Base-by-base conservation (phyloP, 495 filamentous ascomycete species). In the Lichenothelia convexa region DNA sequence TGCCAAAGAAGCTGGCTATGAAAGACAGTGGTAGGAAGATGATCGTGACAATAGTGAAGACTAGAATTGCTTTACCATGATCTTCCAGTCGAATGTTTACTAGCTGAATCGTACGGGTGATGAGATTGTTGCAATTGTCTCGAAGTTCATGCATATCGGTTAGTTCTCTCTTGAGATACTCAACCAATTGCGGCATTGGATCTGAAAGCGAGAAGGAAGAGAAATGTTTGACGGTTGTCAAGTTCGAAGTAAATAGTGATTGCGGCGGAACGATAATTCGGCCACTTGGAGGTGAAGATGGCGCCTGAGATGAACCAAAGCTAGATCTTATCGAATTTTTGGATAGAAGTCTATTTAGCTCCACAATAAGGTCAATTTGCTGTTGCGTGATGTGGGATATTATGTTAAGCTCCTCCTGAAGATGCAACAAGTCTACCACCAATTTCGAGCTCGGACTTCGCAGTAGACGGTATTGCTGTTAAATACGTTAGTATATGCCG, bases 61-160 rank as follows among this genome's bases (percentile, higher is more conserved):
- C 53, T 4, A 60, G 27, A 32, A 60, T 60, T 2, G 56, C 56
- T 46, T 58, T 54, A 21, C 56, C 56, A 35, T 60, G 55, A 32
- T 56, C 55, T 42, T 59, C 56, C 2, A 59, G 42, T 11, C 56
- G 50, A 36, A 59, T 59, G 38, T 59, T 59, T 40, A 59, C 56
- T 1, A 59, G 42, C 35, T 57, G 54, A 19, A 59, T 53, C 8
- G 56, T 59, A 18, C 56, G 55, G 21, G 52, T 59, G 30, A 59
- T 44, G 1, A 57, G 46, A 9, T 55, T 39, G 34, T 56, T 57
- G 33, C 48, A 56, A 40, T 59, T 59, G 23, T 56, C 56, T 4
- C 51, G 47, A 1, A 59, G 43, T 22, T 57, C 56, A 24, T 39
- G 40, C 7, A 59, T 41, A 26, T 59, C 56, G 3, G 38, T 38